phyloP scores from a whole-genome alignment of 495 filamentous ascomycete species.

The Filosporella fistucella region DNA sequence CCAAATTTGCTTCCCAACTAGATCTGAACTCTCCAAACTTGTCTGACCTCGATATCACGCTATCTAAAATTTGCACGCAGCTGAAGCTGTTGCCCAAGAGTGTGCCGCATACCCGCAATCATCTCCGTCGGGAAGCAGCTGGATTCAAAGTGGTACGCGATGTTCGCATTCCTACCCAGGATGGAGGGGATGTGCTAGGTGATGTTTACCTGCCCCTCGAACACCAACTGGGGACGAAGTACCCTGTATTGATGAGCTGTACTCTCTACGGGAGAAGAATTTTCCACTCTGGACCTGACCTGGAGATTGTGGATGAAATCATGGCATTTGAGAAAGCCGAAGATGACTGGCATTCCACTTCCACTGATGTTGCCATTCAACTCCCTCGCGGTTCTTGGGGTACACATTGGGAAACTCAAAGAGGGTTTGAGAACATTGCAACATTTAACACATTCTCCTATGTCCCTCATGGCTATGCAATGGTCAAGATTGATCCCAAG shows the following conservation, averaged over 20 bases:
- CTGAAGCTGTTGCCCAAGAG: too few relatives aligned
- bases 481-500: constrained; percentile 11
- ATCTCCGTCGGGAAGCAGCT: too few relatives aligned
- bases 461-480: constrained; percentile 9
- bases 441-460: constrained; percentile 6
- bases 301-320: constrained; percentile 1
- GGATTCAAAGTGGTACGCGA: too few relatives aligned
- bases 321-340: constrained; percentile 6
- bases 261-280: constrained; percentile 6
- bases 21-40: too few relatives aligned
- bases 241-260: constrained; percentile 5
- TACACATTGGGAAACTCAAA: constrained; percentile 1
- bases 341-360: constrained; percentile 7
- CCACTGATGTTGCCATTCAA: constrained; percentile 1
- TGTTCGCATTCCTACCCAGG: too few relatives aligned
- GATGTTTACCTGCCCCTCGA: constrained; percentile 7
- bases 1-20: too few relatives aligned
- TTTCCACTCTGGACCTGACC: not conserved
- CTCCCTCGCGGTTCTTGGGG: not conserved
- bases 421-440: constrained; percentile 8
- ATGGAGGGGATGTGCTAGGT: too few relatives aligned
- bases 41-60: too few relatives aligned
- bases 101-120: too few relatives aligned
- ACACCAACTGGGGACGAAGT: constrained; percentile 2
- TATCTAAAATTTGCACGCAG: too few relatives aligned